Conservation (phyloP, 202 grass and related monocot genomes). For the Musa balbisiana region DNA sequence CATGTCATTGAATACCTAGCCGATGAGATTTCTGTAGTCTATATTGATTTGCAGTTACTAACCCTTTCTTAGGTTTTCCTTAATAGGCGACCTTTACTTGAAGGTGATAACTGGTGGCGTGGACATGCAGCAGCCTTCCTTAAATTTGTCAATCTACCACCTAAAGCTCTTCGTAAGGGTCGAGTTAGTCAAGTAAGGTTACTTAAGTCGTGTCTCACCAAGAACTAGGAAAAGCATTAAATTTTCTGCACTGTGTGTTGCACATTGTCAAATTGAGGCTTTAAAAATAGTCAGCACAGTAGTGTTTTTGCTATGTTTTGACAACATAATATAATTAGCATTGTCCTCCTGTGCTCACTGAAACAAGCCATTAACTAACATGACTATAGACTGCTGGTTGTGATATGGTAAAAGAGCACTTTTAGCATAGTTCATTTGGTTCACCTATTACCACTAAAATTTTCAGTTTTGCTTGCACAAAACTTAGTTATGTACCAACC, state of each 20-base stretch:
- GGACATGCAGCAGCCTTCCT: slow-evolving; percentile 94
- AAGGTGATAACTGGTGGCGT: slow-evolving; percentile 99
- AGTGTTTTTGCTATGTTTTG: too few species aligned
- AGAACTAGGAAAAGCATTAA: background rate
- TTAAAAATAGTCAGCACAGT: too few species aligned
- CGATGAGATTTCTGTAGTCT: background rate
- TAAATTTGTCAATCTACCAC: slow-evolving; percentile 69
- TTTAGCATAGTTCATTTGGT: too few species aligned
- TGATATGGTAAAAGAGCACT: too few species aligned
- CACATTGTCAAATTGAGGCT: too few species aligned
- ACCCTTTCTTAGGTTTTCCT: slow-evolving; percentile 5
- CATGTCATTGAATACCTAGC: background rate
- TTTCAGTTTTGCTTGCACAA: too few species aligned
- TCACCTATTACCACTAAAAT: too few species aligned
- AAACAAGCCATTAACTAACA: too few species aligned
- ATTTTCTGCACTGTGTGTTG: background rate
- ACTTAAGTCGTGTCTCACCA: background rate
- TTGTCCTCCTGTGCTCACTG: too few species aligned
- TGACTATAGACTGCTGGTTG: too few species aligned
- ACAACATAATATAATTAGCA: too few species aligned
- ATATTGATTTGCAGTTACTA: background rate
- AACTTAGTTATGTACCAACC: too few species aligned
- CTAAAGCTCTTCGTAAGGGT: slow-evolving; percentile 61
- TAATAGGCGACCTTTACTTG: slow-evolving; percentile 73
- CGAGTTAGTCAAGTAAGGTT: slow-evolving; percentile 70